A percentile compares a stretch with the other conserved stretches of the same genome.
phyloP scores from a whole-genome alignment of 345 rosid genomes.

The Kernera saxatilis region DNA sequence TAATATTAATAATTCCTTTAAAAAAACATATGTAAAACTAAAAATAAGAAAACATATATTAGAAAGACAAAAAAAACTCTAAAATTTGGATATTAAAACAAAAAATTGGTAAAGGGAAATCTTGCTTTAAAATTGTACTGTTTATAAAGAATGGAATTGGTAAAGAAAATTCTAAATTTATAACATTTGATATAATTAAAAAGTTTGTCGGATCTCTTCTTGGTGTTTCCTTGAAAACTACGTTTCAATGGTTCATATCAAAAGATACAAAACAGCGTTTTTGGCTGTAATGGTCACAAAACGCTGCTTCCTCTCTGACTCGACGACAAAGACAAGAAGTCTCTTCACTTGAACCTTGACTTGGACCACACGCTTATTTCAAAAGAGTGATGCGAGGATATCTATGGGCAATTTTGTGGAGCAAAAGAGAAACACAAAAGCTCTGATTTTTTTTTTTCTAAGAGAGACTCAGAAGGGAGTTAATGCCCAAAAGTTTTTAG shows the following conservation, averaged over 20 bases:
- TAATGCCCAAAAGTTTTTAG: not conserved
- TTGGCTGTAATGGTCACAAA: not conserved
- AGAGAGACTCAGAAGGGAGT: not conserved
- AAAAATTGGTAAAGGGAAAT: not conserved
- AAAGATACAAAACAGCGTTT: no score
- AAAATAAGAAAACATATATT: no score
- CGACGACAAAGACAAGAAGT: not conserved
- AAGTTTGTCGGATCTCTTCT: no score
- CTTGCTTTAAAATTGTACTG: not conserved
- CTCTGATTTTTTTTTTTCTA: not conserved
- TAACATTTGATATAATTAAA: no score
- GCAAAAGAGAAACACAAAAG: not conserved
- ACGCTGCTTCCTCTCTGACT: not conserved
- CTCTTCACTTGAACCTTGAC: not conserved
- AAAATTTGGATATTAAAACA: no score
- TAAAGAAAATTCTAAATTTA: not conserved
- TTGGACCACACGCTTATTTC: not conserved
- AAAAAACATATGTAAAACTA: no score
- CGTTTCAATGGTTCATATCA: not conserved
- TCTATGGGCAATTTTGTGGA: no score
- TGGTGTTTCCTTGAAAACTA: not conserved
- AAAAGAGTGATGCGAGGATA: not conserved
- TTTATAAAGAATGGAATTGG: no score
- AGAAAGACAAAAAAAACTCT: no score
- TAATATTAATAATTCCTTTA: no score